Evolutionary conservation across 768 basidiomycete genomes (phyloP), one percentile per base, ranked within the genome.

Genomic region (Leccinellum albellum): DNA sequence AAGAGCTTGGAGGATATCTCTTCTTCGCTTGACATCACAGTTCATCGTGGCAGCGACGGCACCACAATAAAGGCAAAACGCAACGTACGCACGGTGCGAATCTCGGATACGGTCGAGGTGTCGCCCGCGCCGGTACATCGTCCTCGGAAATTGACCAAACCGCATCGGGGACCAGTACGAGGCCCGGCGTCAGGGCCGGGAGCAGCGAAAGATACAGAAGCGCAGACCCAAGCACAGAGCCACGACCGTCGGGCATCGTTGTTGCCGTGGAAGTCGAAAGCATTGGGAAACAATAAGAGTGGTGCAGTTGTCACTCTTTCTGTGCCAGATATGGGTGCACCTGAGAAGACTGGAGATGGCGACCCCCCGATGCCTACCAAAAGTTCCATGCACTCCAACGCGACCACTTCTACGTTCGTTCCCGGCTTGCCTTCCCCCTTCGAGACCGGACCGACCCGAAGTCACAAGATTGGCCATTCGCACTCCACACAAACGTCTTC

Each of bases 1-100:
- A 57, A 68, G 13, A 68, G 67, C 23, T 64, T 68, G 26, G 68
- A 68, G 23, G 54, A 65, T 17, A 56, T 68, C 26, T 58, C 63
- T 13, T 64, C 67, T 2, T 53, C 65, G 15, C 62, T 64, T 12
- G 20, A 52, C 10, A 58, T 65, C 5, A 69, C 48, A 15, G 45
- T 55, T 6, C 51, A 17, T 17, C 53, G 45, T 6, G 20, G 35
- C 10, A n/a, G 24, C 3, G 46, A 42, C 2, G 54, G 40, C 1
- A 10, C 7, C 12, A 7, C 4, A 10, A 6, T 26, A 3, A 61
- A 50, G 47, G 56, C 26, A 0, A 61, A 57, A 40, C 67, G 60
- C 29, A 67, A 67, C 24, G 63, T 70, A 40, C 65, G 67, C 17
- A 33, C 33, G 52, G 67, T 68, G 37, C 55, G 65, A 15, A 70